phyloP scores from a whole-genome alignment of 192 early-diverging fungal genomes.

The Umbelopsis sp. region DNA sequence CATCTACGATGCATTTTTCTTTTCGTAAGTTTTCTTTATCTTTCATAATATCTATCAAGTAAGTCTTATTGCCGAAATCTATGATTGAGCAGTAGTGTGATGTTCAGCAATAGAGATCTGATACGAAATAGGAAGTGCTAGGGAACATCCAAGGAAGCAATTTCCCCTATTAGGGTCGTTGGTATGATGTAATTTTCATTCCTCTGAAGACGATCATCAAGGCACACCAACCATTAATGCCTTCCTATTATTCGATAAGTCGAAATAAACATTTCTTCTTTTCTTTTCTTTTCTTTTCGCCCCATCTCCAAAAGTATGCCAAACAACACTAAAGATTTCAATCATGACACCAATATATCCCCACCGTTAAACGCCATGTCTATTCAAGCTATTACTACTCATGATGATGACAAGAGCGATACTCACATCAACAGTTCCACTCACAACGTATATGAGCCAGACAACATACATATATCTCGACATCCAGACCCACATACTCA shows the following conservation, averaged over 20 bases:
- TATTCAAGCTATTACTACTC: neutral
- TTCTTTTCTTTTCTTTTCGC: neutral
- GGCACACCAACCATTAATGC: neutral
- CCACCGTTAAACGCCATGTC: neutral
- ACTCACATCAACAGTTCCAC: neutral
- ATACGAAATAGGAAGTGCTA: neutral
- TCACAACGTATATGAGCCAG: neutral
- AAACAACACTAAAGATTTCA: neutral
- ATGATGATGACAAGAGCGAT: neutral
- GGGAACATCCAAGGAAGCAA: neutral
- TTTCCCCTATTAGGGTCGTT: slow-evolving; percentile 1
- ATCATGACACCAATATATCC: neutral
- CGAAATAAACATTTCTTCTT: neutral
- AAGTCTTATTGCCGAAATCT: too few species aligned
- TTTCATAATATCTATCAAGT: too few species aligned
- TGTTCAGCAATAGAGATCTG: neutral
- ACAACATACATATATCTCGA: neutral
- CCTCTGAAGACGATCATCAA: neutral
- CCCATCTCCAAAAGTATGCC: neutral
- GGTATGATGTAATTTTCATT: neutral
- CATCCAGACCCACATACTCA: neutral
- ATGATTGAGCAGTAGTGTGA: neutral
- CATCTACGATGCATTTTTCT: neutral
- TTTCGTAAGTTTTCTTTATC: too few species aligned
- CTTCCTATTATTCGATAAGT: neutral